Conservation (phyloP, 805 yeast species). For the Metschnikowia continentalis region DNA sequence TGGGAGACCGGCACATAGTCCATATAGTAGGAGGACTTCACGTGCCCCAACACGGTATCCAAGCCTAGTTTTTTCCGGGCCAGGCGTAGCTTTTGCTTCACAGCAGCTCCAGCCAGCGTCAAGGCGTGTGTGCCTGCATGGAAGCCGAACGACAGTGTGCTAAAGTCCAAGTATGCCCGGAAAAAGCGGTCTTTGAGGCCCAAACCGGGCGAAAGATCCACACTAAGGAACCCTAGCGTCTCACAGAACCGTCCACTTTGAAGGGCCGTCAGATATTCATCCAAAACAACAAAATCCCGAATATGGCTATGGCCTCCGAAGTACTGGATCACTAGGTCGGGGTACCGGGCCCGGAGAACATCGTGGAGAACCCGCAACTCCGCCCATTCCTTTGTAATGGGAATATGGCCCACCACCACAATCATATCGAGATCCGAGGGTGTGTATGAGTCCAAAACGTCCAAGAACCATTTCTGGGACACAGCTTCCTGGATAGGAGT, state of each 20-base stretch:
- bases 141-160: slow-evolving; percentile 59
- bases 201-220: slow-evolving; percentile 29
- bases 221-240: slow-evolving; percentile 83
- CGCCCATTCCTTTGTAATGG: slow-evolving; percentile 49
- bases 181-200: slow-evolving; percentile 25
- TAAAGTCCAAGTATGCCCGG: slow-evolving; percentile 82
- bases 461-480: slow-evolving; percentile 60
- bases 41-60: slow-evolving; percentile 56
- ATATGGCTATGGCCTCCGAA: slow-evolving; percentile 95
- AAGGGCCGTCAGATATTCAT: slow-evolving; percentile 64
- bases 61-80: slow-evolving; percentile 49
- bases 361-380: slow-evolving; percentile 49
- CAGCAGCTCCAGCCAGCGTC: slow-evolving; percentile 40
- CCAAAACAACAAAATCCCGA: slow-evolving; percentile 73
- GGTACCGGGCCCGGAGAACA: slow-evolving; percentile 53
- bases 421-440: slow-evolving; percentile 53
- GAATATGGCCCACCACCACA: slow-evolving; percentile 76
- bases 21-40: slow-evolving; percentile 61
- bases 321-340: slow-evolving; percentile 66
- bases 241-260: slow-evolving; percentile 94
- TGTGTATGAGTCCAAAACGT: slow-evolving; percentile 32
- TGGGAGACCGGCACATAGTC: slow-evolving; percentile 55
- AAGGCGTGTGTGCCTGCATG: slow-evolving; percentile 53
- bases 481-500: slow-evolving; percentile 54
- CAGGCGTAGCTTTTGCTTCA: slow-evolving; percentile 42